These are phyloP conservation scores for Coemansia sp. DNA, from an alignment of 192 early-diverging fungal species.

Conservation along the genomic window DNA sequence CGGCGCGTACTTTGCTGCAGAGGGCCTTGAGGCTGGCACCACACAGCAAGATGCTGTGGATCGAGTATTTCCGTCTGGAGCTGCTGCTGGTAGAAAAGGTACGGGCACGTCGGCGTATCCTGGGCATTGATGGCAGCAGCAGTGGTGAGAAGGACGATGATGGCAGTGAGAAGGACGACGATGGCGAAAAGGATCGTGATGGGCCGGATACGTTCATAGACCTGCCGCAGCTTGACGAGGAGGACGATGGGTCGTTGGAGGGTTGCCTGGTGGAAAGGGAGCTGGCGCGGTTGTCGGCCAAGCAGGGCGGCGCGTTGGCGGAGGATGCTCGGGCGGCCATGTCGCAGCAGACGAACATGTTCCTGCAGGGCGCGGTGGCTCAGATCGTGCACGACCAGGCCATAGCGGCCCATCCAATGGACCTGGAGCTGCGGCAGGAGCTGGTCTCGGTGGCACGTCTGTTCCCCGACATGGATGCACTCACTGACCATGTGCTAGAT, in stretches of 20 bases:
- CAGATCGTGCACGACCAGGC: constrained; percentile 75
- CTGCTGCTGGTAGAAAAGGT: constrained; percentile 83
- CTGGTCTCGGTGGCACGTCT: constrained; percentile 60
- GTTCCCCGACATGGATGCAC: constrained; percentile 48
- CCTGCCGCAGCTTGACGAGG: constrained; percentile 53
- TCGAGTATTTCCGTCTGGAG: constrained; percentile 92
- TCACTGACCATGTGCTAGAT: constrained; percentile 5
- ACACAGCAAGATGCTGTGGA: constrained; percentile 67
- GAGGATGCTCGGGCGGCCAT: constrained; percentile 46
- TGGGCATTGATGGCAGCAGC: constrained; percentile 67
- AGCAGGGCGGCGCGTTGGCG: constrained; percentile 12
- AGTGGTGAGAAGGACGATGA: constrained; percentile 18
- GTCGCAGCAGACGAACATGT: constrained; percentile 50
- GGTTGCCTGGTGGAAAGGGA: constrained; percentile 39
- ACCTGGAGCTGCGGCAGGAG: constrained; percentile 67
- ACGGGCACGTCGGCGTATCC: constrained; percentile 67
- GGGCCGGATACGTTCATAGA: too few species aligned
- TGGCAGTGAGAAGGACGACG: constrained; percentile 21
- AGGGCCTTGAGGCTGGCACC: constrained; percentile 80
- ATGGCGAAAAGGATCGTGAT: constrained; percentile 34
- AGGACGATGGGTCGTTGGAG: constrained; percentile 40
- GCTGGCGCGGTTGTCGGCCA: constrained; percentile 26
- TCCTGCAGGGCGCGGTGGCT: constrained; percentile 69
- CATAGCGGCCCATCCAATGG: constrained; percentile 63
- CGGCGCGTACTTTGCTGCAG: constrained; percentile 77